phyloP scores from a whole-genome alignment of 768 basidiomycete species.

The Hydnum rufescens region DNA sequence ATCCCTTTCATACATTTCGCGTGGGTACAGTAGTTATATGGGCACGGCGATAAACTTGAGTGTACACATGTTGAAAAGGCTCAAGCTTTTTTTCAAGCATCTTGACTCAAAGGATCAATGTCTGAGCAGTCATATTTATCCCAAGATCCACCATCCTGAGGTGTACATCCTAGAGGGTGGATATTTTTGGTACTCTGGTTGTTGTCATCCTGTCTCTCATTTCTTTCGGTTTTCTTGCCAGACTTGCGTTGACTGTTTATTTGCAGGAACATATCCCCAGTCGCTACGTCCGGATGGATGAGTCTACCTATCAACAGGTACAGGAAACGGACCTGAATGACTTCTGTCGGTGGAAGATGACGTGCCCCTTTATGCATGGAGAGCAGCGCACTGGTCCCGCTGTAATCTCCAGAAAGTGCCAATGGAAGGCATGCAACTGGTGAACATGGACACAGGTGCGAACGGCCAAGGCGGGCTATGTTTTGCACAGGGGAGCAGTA shows the following conservation, averaged over 20 bases:
- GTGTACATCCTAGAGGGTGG: constrained; percentile 97
- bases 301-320: constrained; percentile 60
- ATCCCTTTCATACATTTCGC: too few species aligned
- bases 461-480: constrained; percentile 18
- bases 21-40: too few species aligned
- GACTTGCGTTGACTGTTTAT: background rate
- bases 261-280: constrained; percentile 36
- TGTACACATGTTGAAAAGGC: too few species aligned
- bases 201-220: constrained; percentile 27
- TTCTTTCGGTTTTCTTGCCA: background rate
- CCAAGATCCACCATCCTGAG: constrained; percentile 87
- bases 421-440: constrained; percentile 20
- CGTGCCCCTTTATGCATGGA: constrained; percentile 86
- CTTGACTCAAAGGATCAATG: constrained; percentile 78
- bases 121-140: constrained; percentile 75
- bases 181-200: constrained; percentile 74
- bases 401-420: constrained; percentile 21
- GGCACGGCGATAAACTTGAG: too few species aligned
- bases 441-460: constrained; percentile 47
- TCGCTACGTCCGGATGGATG: constrained; percentile 88
- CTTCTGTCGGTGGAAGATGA: constrained; percentile 80
- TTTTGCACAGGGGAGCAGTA: constrained; percentile 52
- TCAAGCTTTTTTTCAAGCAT: too few species aligned
- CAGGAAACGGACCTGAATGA: constrained; percentile 77
- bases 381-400: constrained; percentile 28